phyloP scores from a whole-genome alignment of 2,329 filamentous ascomycete genomes.

The Raffaelea arxii region DNA sequence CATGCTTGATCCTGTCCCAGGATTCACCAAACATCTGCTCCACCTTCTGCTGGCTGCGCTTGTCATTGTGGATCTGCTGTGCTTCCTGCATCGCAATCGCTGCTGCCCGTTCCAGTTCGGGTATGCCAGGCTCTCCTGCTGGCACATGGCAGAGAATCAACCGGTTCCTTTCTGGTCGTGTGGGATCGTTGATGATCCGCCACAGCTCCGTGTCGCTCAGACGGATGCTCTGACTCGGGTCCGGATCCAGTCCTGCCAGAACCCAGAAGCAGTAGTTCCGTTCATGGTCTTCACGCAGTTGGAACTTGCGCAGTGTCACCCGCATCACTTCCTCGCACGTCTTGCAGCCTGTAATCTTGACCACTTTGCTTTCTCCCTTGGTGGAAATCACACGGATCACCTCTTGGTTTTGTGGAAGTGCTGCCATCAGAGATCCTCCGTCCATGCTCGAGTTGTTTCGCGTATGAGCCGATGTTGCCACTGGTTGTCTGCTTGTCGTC shows the following conservation, averaged over 20 bases:
- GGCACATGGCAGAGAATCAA: slow-evolving; percentile 90
- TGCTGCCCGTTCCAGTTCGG: slow-evolving; percentile 79
- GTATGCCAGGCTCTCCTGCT: slow-evolving; percentile 75
- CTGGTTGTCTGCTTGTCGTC: too few species aligned
- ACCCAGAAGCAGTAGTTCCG: slow-evolving; percentile 97
- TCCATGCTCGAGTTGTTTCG: slow-evolving; percentile 79
- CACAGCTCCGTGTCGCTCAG: slow-evolving; percentile 82
- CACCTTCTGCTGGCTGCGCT: slow-evolving; percentile 76
- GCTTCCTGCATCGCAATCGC: slow-evolving; percentile 84
- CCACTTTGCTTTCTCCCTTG: slow-evolving; percentile 81
- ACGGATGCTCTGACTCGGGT: slow-evolving; percentile 70
- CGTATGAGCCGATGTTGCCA: slow-evolving; percentile 43
- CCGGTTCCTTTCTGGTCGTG: slow-evolving; percentile 76
- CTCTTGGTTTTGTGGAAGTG: slow-evolving; percentile 74
- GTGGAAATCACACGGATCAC: slow-evolving; percentile 91
- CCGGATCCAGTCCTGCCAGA: slow-evolving; percentile 73
- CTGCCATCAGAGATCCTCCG: slow-evolving; percentile 73
- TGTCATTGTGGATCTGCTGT: slow-evolving; percentile 63
- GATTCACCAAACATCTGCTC: slow-evolving; percentile 83
- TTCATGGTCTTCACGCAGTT: slow-evolving; percentile 80
- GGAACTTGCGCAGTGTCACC: slow-evolving; percentile 79
- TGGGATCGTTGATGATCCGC: slow-evolving; percentile 80
- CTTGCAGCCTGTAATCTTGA: slow-evolving; percentile 86
- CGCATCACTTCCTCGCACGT: slow-evolving; percentile 89
- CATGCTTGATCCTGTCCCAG: too few species aligned